These are phyloP conservation scores for Cyclotella sp. DNA, from an alignment of 108 stramenopile species.

Conservation along the genomic window DNA sequence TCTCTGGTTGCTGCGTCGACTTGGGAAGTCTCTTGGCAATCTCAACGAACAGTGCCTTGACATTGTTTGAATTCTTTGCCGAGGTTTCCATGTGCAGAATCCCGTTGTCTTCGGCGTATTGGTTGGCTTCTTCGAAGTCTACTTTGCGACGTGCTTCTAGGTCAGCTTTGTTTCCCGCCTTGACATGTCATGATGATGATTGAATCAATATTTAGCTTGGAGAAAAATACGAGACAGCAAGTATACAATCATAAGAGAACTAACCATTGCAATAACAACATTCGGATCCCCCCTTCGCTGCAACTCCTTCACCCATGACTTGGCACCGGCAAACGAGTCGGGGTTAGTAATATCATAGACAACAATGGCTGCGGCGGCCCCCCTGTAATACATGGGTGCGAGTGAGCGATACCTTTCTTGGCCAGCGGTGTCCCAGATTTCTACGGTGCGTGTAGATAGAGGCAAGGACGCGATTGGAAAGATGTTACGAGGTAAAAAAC, in stretches of 20 bases:
- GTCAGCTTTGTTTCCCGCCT: conserved; percentile 96
- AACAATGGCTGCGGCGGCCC: conserved; percentile 91
- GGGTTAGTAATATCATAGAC: conserved; percentile 98
- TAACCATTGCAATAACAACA: conserved; percentile 95
- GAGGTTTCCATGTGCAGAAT: conserved; percentile 96
- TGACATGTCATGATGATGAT: neutral
- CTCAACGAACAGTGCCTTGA: conserved; percentile 87
- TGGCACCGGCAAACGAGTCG: conserved; percentile 97
- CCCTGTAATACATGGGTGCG: conserved; percentile 94
- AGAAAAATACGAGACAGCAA: neutral
- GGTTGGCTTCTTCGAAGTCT: conserved; percentile 92
- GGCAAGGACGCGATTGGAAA: no score
- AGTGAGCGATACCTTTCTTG: conserved; percentile 78
- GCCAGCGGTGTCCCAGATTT: conserved; percentile 99
- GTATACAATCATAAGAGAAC: conserved; percentile 1
- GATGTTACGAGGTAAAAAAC: no score
- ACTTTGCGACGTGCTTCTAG: conserved; percentile 87
- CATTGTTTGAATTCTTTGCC: conserved; percentile 96
- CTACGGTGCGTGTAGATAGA: conserved; percentile 21
- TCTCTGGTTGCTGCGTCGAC: conserved; percentile 74
- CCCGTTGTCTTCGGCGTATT: conserved; percentile 93
- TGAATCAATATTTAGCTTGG: neutral
- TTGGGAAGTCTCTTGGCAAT: conserved; percentile 96
- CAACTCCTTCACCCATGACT: conserved; percentile 98
- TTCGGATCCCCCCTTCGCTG: conserved; percentile 97